A percentile compares a stretch with the other conserved stretches of the same genome.
Conservation (phyloP, 108 stramenopile species). For the Nitzschia sp. region DNA sequence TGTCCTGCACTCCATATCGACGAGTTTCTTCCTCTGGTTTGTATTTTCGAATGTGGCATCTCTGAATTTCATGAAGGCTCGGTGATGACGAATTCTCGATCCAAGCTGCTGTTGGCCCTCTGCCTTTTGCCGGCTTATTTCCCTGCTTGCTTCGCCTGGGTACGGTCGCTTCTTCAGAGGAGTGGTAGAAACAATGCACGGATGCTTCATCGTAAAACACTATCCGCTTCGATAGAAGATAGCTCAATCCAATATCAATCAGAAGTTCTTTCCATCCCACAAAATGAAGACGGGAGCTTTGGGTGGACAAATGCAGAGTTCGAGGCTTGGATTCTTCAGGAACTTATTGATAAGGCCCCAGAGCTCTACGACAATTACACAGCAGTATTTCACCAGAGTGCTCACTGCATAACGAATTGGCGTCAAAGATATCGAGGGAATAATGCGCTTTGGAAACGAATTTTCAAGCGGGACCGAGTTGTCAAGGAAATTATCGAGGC, state of each 20-base stretch:
- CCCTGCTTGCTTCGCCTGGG: too few relatives aligned
- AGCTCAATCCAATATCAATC: not conserved
- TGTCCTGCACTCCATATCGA: too few relatives aligned
- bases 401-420: slow-evolving; percentile 36
- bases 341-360: not conserved
- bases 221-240: not conserved
- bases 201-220: too few relatives aligned
- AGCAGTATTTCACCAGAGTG: not conserved
- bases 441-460: slow-evolving; percentile 47
- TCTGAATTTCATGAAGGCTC: too few relatives aligned
- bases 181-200: too few relatives aligned
- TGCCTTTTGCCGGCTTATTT: too few relatives aligned
- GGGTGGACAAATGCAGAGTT: slow-evolving; percentile 3
- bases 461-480: slow-evolving; percentile 53
- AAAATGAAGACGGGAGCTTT: not conserved
- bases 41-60: too few relatives aligned
- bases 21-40: too few relatives aligned
- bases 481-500: slow-evolving; percentile 63
- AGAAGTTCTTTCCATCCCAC: not conserved
- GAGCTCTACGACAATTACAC: slow-evolving; percentile 5
- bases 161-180: too few relatives aligned
- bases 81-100: too few relatives aligned
- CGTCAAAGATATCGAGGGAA: slow-evolving; percentile 48
- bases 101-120: too few relatives aligned
- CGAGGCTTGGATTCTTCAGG: not conserved